Base-by-base conservation (phyloP, 805 yeast genomes). In the Yamadazyma laniorum region DNA sequence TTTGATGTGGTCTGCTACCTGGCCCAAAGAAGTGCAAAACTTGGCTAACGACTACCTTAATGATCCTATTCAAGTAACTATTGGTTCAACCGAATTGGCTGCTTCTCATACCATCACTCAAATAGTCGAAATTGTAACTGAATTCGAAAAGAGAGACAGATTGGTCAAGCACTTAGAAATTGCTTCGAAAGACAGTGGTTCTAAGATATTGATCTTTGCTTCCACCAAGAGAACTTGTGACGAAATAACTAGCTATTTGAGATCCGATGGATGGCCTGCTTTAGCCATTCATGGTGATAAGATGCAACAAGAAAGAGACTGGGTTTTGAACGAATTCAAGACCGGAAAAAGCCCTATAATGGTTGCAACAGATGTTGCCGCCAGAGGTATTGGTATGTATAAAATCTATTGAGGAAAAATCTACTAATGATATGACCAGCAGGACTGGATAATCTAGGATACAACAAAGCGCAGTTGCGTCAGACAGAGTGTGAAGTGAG, bases 291-390 rank as follows among this genome's bases (percentile, higher is more conserved):
- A 93, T 64, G 99, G 99, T 74, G 99, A 93, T 70, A 93, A 93
- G 68, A 88, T 84, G 58, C 99, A 93, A 74, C 77, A 82, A 63
- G 98, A 93, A 72, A 90, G 99, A 78, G 98, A 93, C 72, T 93
- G 98, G 98, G 98, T 91, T 53, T 74, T 93, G 66, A 76, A 72
- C 52, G 96, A 91, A 70, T 93, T 93, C 75, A 86, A 85, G 77
- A 60, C 79, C 44, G 98, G 98, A 55, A 85, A 82, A 67, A 81
- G 95, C 39, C 96, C 96, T 50, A 83, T 93, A 58, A 89, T 93
- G 97, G 96, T 90, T 62, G 99, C 99, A 47, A 93, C 99, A 49
- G 99, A 93, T 68, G 99, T 93, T 65, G 99, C 99, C 48, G 96
- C 99, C 51, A 86, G 99, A 79, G 99, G 99, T 81, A 89, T 93